These are phyloP conservation scores for Barbatosphaeria neglecta DNA, from an alignment of 495 filamentous ascomycete genomes.

Conservation along the genomic window DNA sequence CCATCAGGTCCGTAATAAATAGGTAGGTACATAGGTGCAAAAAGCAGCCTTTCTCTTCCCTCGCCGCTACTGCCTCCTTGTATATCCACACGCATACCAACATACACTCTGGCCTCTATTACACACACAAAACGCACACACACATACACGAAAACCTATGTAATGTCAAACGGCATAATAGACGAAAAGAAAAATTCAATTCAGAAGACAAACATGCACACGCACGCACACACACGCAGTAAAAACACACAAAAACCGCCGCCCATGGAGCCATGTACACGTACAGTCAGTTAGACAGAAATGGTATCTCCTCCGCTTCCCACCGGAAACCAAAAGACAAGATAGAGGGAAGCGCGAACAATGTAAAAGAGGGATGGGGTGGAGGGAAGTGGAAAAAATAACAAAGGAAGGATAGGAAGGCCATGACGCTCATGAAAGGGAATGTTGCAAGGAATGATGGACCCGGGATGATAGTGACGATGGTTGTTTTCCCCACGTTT, in stretches of 20 bases:
- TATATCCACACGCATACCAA: background rate
- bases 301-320: conserved; percentile 26
- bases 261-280: background rate
- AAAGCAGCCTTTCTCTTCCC: background rate
- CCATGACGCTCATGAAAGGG: background rate
- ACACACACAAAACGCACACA: background rate
- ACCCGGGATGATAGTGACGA: conserved; percentile 9
- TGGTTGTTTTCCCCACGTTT: background rate
- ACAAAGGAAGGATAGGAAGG: background rate
- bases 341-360: no score
- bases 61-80: no score
- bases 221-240: background rate
- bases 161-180: no score
- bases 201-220: no score
- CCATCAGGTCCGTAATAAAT: background rate
- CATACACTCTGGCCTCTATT: no score
- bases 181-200: no score
- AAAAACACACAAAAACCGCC: conserved; percentile 3
- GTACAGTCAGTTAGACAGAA: conserved; percentile 9
- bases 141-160: background rate
- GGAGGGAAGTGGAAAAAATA: background rate
- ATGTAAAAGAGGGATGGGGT: background rate
- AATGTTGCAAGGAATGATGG: no score
- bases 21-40: background rate
- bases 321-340: conserved; percentile 6